These are phyloP conservation scores for Wallacemonas sp. DNA, from an alignment of 208 protist genomes.

Conservation along the genomic window DNA sequence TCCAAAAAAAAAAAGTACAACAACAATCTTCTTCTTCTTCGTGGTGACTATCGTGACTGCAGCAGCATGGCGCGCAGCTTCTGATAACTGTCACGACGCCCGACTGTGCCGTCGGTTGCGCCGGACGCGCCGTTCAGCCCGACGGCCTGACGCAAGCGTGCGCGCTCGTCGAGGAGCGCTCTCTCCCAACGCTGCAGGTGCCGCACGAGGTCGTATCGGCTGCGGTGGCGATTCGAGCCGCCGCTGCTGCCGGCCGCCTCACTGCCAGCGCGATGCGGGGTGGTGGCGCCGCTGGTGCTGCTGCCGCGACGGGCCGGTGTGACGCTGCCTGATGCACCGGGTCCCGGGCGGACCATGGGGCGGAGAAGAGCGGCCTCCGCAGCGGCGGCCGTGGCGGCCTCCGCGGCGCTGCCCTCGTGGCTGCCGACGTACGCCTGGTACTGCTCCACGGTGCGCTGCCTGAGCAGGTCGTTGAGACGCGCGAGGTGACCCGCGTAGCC, in stretches of 20 bases:
- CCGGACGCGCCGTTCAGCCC: conserved; percentile 12
- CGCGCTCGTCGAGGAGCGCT: conserved; percentile 29
- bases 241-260: not conserved
- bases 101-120: not conserved
- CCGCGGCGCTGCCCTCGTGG: conserved; percentile 11
- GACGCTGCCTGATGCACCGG: not conserved
- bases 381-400: conserved; percentile 14
- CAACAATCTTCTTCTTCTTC: too few relatives aligned
- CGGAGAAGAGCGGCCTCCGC: conserved; percentile 28
- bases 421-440: conserved; percentile 29
- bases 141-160: conserved; percentile 26
- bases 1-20: too few relatives aligned
- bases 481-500: conserved; percentile 28
- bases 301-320: conserved; percentile 23
- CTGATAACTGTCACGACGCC: conserved; percentile 19
- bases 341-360: conserved; percentile 20
- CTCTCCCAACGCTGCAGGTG: conserved; percentile 56
- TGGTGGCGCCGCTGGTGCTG: not conserved
- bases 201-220: conserved; percentile 49
- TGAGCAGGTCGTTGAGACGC: conserved; percentile 37
- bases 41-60: conserved; percentile 16
- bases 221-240: conserved; percentile 22
- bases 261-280: not conserved
- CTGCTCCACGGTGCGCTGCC: conserved; percentile 39
- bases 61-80: conserved; percentile 28